Conservation (phyloP, 2,329 filamentous ascomycete genomes). For the Fusarium pseudonygamai region DNA sequence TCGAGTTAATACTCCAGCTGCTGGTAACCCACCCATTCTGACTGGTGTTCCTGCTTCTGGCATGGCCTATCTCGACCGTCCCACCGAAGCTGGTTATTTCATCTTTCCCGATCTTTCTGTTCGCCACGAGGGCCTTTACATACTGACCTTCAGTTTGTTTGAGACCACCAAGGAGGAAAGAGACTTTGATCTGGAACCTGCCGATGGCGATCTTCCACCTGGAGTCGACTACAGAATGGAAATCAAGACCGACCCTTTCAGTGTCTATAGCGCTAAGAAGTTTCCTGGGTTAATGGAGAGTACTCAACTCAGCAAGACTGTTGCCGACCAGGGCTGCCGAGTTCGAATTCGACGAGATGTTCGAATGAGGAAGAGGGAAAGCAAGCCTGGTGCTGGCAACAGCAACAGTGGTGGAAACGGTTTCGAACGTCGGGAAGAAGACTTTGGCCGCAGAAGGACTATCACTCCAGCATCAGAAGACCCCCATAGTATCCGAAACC, state of each 20-base stretch:
- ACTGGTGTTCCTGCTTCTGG: constrained; percentile 95
- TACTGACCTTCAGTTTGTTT: constrained; percentile 91
- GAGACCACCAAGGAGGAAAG: constrained; percentile 89
- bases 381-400: constrained; percentile 63
- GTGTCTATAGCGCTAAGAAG: constrained; percentile 96
- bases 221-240: constrained; percentile 86
- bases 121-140: constrained; percentile 91
- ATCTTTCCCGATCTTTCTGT: constrained; percentile 98
- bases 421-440: constrained; percentile 71
- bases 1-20: constrained; percentile 73
- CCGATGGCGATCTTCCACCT: constrained; percentile 57
- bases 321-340: constrained; percentile 96
- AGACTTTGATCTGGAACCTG: constrained; percentile 72
- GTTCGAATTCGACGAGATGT: constrained; percentile 96
- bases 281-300: constrained; percentile 94
- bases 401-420: constrained; percentile 55
- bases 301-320: constrained; percentile 86
- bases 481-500: constrained; percentile 55
- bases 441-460: constrained; percentile 56
- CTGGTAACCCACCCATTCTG: constrained; percentile 81
- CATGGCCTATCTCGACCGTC: constrained; percentile 94
- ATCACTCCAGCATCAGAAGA: constrained; percentile 49
- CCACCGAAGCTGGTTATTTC: constrained; percentile 84
- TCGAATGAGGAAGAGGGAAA: constrained; percentile 85
- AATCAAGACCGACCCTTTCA: constrained; percentile 87